phyloP scores from a whole-genome alignment of 2,329 filamentous ascomycete species.

The Penicillium sp. region DNA sequence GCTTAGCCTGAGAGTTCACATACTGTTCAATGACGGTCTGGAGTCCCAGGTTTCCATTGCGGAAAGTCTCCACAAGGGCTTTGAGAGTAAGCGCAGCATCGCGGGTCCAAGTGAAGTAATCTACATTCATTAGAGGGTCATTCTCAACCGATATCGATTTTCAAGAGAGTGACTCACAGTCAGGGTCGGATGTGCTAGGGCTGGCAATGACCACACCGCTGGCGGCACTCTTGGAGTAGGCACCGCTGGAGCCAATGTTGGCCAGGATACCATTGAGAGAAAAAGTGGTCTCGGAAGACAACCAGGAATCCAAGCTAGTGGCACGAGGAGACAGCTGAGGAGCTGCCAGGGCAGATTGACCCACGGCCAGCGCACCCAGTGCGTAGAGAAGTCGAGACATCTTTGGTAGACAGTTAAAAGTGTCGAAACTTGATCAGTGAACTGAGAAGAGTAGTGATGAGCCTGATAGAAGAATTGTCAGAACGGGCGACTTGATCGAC shows the following conservation, averaged over 20 bases:
- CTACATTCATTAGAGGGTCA: constrained; percentile 34
- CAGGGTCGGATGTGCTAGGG: constrained; percentile 39
- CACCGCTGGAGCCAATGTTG: constrained; percentile 51
- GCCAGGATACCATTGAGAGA: constrained; percentile 49
- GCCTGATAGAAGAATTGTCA: background rate
- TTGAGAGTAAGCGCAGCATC: constrained; percentile 70
- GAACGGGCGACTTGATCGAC: background rate
- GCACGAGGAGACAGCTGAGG: constrained; percentile 16
- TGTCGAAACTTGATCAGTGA: background rate
- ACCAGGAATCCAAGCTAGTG: constrained; percentile 20
- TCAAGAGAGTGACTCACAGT: background rate
- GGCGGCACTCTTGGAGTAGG: constrained; percentile 43
- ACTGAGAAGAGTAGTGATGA: background rate
- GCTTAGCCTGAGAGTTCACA: constrained; percentile 58
- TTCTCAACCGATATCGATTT: too few relatives aligned
- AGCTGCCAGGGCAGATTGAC: constrained; percentile 14
- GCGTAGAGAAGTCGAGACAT: constrained; percentile 5
- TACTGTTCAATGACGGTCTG: constrained; percentile 62
- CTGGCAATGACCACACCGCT: constrained; percentile 52
- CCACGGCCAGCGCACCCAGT: constrained; percentile 18
- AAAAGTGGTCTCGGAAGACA: constrained; percentile 40
- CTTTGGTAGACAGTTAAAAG: background rate
- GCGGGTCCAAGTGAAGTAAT: constrained; percentile 74
- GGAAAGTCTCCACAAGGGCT: constrained; percentile 60
- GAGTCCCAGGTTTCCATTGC: constrained; percentile 53